A percentile compares a stretch with the other conserved stretches of the same genome.
Conservation (phyloP, 2,329 filamentous ascomycete species). For the Apiospora pterosperma region DNA sequence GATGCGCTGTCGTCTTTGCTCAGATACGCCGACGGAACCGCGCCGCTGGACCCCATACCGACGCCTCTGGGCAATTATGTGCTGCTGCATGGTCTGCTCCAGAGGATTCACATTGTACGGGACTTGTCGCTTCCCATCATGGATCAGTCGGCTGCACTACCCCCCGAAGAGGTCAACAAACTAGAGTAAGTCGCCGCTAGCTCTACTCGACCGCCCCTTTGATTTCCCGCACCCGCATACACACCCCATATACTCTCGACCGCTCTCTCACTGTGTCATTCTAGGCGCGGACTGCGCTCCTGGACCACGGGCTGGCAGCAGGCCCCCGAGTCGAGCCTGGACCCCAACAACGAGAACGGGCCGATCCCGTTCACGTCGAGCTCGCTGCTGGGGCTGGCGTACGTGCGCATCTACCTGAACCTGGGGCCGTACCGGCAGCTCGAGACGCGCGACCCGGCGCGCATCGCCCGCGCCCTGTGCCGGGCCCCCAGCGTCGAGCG, state of each 20-base stretch:
- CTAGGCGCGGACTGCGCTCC: slow-evolving; percentile 30
- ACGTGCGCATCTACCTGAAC: slow-evolving; percentile 42
- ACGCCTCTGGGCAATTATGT: slow-evolving; percentile 36
- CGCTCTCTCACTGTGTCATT: no score
- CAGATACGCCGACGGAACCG: slow-evolving; percentile 22
- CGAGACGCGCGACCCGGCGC: slow-evolving; percentile 37
- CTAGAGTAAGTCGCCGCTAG: slow-evolving; percentile 24
- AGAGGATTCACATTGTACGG: slow-evolving; percentile 35
- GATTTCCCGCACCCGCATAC: no score
- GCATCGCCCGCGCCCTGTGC: slow-evolving; percentile 36
- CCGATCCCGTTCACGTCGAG: slow-evolving; percentile 42
- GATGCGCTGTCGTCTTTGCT: slow-evolving; percentile 31
- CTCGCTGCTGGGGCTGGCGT: slow-evolving; percentile 41
- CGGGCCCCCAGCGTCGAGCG: slow-evolving; percentile 38
- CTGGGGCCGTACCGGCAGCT: slow-evolving; percentile 40
- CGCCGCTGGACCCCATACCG: slow-evolving; percentile 30
- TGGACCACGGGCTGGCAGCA: slow-evolving; percentile 38
- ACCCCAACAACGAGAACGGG: slow-evolving; percentile 37
- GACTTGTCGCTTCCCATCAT: slow-evolving; percentile 32
- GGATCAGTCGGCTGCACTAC: slow-evolving; percentile 27
- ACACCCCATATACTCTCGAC: no score
- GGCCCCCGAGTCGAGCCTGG: slow-evolving; percentile 34
- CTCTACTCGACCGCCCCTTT: no score
- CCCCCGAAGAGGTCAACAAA: slow-evolving; percentile 32
- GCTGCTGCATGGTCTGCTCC: slow-evolving; percentile 32